Conservation (phyloP, 2,329 filamentous ascomycete species). For the Ceratocystis cacaofunesta region DNA sequence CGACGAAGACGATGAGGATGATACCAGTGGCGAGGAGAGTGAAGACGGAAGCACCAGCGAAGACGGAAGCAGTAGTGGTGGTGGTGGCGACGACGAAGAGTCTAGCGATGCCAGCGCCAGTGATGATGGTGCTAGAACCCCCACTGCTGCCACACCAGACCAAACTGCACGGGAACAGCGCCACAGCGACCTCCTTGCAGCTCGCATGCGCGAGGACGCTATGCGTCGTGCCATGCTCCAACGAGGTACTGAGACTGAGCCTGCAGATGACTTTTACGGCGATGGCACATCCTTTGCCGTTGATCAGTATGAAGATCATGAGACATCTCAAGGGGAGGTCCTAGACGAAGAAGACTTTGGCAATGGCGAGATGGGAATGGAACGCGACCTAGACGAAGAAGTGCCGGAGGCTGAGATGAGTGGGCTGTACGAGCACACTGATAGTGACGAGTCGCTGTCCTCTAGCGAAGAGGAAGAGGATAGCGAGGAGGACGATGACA, state of each 20-base stretch:
- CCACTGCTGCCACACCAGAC: conserved; percentile 20
- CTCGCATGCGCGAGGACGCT: conserved; percentile 43
- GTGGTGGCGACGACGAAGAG: conserved; percentile 26
- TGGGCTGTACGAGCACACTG: conserved; percentile 61
- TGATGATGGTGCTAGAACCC: conserved; percentile 20
- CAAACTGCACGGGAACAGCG: conserved; percentile 29
- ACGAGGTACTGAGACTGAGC: conserved; percentile 29
- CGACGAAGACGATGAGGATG: conserved; percentile 29
- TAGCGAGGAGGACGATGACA: conserved; percentile 44
- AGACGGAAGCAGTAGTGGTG: conserved; percentile 17
- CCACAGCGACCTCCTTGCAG: conserved; percentile 34
- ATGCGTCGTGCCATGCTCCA: conserved; percentile 33
- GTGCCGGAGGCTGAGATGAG: conserved; percentile 46
- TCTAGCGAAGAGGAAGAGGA: conserved; percentile 33
- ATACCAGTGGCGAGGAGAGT: not conserved
- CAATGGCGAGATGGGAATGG: conserved; percentile 39
- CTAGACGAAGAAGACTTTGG: conserved; percentile 47
- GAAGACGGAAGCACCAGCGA: not conserved
- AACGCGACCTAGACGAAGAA: conserved; percentile 55
- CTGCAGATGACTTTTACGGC: conserved; percentile 33
- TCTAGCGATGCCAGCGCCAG: conserved; percentile 11
- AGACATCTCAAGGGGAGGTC: conserved; percentile 32
- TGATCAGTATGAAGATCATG: conserved; percentile 8
- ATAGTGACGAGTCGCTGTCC: conserved; percentile 51
- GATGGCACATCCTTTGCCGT: conserved; percentile 31